A percentile compares a stretch with the other conserved stretches of the same genome.
Evolutionary conservation across 306 rosid species (phyloP).

Genomic region (Castanea crenata): DNA sequence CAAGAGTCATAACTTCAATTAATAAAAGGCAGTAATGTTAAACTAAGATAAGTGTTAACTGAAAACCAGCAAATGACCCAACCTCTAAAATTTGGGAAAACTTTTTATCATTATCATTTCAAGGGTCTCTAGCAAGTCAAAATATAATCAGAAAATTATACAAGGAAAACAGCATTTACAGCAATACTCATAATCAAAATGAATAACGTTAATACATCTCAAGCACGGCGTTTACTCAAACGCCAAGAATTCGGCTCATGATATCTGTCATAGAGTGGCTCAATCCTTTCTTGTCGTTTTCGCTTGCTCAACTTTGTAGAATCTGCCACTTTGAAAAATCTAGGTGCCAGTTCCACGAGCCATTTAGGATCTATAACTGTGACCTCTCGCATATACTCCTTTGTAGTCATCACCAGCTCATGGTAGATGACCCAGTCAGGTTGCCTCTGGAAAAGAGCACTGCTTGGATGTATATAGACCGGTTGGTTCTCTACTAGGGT

Average conservation of each 20-base stretch:
- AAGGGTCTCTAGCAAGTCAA: not conserved
- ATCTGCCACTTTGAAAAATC: constrained; percentile 77
- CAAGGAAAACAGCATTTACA: constrained; percentile 17
- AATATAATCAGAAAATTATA: not conserved
- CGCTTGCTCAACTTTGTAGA: no score
- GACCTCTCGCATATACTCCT: constrained; percentile 88
- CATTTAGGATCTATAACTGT: constrained; percentile 81
- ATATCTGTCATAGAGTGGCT: constrained; percentile 62
- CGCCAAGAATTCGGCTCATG: constrained; percentile 97
- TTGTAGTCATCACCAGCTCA: constrained; percentile 2
- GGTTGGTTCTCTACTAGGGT: constrained; percentile 87
- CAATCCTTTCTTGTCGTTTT: no score
- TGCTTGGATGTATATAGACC: constrained; percentile 79
- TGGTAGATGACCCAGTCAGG: constrained; percentile 43
- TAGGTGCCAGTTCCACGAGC: constrained; percentile 87
- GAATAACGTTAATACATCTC: constrained; percentile 24
- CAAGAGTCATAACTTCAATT: not conserved
- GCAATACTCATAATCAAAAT: not conserved
- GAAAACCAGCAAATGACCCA: not conserved
- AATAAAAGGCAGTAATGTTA: not conserved
- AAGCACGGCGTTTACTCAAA: constrained; percentile 81
- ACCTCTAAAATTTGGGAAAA: not conserved
- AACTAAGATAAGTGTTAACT: not conserved
- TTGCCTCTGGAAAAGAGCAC: constrained; percentile 79
- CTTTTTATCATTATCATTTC: not conserved